These are phyloP conservation scores for Clausena lansium DNA, from an alignment of 345 rosid genomes.

Conservation along the genomic window DNA sequence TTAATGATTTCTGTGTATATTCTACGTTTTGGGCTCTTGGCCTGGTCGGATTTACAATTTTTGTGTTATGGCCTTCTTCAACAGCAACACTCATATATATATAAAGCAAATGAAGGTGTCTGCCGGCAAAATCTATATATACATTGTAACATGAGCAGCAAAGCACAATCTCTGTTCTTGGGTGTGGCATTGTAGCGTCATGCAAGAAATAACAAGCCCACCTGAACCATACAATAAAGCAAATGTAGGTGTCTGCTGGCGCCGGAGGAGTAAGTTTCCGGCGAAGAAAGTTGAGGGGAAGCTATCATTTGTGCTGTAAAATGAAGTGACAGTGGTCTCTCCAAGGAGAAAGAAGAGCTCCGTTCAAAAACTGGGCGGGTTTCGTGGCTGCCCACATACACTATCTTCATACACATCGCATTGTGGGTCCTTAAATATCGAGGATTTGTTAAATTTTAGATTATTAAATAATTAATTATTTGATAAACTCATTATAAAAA, in stretches of 20 bases:
- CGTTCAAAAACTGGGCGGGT: constrained; percentile 5
- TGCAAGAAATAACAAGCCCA: neutral
- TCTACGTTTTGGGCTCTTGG: too few species aligned
- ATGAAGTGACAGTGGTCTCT: too few species aligned
- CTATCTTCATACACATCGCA: neutral
- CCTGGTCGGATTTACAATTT: too few species aligned
- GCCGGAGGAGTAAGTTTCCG: constrained; percentile 10
- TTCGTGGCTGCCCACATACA: constrained; percentile 1
- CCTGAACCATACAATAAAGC: neutral
- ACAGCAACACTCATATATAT: too few species aligned
- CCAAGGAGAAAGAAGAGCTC: neutral
- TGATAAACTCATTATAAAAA: too few species aligned
- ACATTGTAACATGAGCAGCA: neutral
- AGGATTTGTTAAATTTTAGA: neutral
- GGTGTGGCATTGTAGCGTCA: neutral
- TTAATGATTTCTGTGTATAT: too few species aligned
- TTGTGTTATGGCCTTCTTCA: too few species aligned
- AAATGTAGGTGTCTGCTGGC: neutral
- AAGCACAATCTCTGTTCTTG: neutral
- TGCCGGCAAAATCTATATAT: too few species aligned
- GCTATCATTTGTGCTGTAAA: neutral
- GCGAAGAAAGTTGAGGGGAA: constrained; percentile 8
- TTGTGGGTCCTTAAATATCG: neutral
- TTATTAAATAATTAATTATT: too few species aligned
- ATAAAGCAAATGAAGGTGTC: too few species aligned